Evolutionary conservation across 2,329 filamentous ascomycete species (phyloP), one percentile per base, ranked within the genome.

Genomic region (Orbilia javanica): DNA sequence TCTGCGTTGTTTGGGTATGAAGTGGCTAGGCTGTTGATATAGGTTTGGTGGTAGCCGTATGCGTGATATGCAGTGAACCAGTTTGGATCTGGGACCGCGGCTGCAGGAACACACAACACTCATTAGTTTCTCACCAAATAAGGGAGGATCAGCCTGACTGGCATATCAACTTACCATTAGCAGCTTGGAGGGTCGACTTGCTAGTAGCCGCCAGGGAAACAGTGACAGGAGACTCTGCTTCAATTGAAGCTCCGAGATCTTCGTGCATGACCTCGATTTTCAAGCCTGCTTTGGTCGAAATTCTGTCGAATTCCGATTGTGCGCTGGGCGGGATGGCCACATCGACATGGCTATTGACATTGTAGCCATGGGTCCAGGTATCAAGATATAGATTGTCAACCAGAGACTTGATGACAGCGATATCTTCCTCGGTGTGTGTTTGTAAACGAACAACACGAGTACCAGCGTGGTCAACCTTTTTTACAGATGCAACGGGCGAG

Each of bases 1-100:
- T 87, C 85, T 0, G 88, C 84, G 77, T 87, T 86, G 3, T 82
- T 79, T 2, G 87, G 84, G 80, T 87, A 86, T 2, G 83, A 80
- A 0, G 84, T 83, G 29, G 85, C 84, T 10, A 89, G 83, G 71
- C 87, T 85, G 2, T 84, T 83, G 80, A 87, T 84, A 80, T 86
- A 89, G 36, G 83, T 81, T 25, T 87, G 64, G 79, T 89, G 88
- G 79, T 89, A 87, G 0, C 84, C 84, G 79, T 88, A 89, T 0
- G 85, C 66, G 75, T 89, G 88, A 79, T 89, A 89, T 15, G 84
- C 83, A 66, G 87, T 84, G 82, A 88, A 89, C 86, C 87, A 89
- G 3, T 80, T 81, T 18, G 20, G 55, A 71, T 79, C 44, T 25
- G 46, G 68, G 72, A 62, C 68, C 36, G 27, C 4, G 72, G 64